Base-by-base conservation (phyloP, 345 rosid species). In the Diplotaxis tenuifolia region DNA sequence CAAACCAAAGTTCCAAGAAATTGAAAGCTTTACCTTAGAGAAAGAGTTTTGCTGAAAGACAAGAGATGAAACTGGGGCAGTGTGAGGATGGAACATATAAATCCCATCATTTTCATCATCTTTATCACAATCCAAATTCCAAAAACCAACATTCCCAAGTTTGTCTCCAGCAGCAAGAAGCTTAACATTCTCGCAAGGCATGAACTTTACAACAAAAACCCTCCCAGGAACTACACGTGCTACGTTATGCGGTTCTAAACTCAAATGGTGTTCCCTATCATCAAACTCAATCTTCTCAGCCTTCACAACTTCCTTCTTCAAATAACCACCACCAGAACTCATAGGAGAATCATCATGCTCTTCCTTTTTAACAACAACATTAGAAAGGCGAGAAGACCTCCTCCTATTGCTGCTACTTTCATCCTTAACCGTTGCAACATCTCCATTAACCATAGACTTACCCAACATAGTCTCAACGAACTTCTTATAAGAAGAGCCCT, bases 131-230 rank as follows among this genome's bases (percentile, higher is more conserved):
- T 84, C 82, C 83, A 85, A 49, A 80, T 92, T 86, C 99, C 99
- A 92, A 74, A 88, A 91, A n/a, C 85, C 86, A 38, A 91, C 74
- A 68, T 91, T 71, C n/a, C 98, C 98, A 47, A 32, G 45, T 69
- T 85, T 85, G 65, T 81, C 87, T 42, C 98, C 98, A 0, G 83
- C 95, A 19, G 81, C 87, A 81, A 91, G 38, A 83, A 94, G 83
- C 56, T 83, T 91, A 77, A 81, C 59, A 80, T 82, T 72, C 40
- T 62, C 69, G 42, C 83, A 67, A 58, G 97, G 98, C 61, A 86
- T 79, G 60, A 89, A 91, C 75, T 79, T 86, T 42, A 86, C 86
- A 53, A 60, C 61, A 72, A 79, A 80, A 71, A 83, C 78, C 80
- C 88, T 85, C 61, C 90, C 89, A 3, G 87, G 83, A 52, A 90